phyloP scores from a whole-genome alignment of 768 basidiomycete genomes.

The Leccinum pellstonianum region DNA sequence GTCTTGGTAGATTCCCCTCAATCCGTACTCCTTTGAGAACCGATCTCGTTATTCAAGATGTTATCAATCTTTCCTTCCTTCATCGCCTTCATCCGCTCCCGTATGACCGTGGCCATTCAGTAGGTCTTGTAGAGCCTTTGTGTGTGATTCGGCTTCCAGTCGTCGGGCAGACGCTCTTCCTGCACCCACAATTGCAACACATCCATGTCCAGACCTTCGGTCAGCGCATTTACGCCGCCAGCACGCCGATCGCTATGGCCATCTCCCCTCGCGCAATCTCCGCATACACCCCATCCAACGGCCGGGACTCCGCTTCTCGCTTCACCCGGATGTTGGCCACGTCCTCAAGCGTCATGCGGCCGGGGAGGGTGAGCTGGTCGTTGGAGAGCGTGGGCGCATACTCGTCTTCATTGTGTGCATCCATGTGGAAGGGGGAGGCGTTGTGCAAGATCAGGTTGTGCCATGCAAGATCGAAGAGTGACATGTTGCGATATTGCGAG shows the following conservation, averaged over 20 bases:
- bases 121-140: conserved; percentile 31
- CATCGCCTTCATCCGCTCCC: conserved; percentile 29
- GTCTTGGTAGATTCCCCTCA: conserved; percentile 14
- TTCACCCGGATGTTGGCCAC: conserved; percentile 52
- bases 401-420: conserved; percentile 40
- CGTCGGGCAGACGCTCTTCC: conserved; percentile 49
- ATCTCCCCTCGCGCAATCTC: conserved; percentile 71
- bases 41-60: conserved; percentile 14
- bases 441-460: conserved; percentile 58
- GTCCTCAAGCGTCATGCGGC: conserved; percentile 32
- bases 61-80: conserved; percentile 20
- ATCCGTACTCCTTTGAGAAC: not conserved
- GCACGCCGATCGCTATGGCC: conserved; percentile 57
- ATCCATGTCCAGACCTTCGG: conserved; percentile 44
- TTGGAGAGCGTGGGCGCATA: conserved; percentile 47
- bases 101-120: conserved; percentile 28
- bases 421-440: conserved; percentile 54
- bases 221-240: conserved; percentile 34
- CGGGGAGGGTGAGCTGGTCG: conserved; percentile 35
- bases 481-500: conserved; percentile 32
- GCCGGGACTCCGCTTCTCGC: conserved; percentile 44
- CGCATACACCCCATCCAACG: conserved; percentile 46
- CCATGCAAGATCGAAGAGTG: conserved; percentile 43
- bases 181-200: conserved; percentile 50
- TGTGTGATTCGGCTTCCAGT: conserved; percentile 34